phyloP scores from a whole-genome alignment of 331 rosid species.

The Arachis monticola region DNA sequence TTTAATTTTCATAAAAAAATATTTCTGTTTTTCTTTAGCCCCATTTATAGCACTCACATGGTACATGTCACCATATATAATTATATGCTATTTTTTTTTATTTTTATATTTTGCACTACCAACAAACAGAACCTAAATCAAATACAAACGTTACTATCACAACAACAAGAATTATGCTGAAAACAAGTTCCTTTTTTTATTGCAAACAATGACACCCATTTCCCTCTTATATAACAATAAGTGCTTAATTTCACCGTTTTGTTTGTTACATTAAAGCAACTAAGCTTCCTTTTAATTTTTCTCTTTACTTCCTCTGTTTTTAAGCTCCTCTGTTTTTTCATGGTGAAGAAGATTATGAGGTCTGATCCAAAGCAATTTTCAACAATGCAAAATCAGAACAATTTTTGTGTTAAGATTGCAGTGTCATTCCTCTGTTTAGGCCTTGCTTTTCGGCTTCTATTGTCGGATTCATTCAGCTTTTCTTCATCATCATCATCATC shows the following conservation, averaged over 20 bases:
- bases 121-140: not conserved
- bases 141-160: slow-evolving; percentile 5
- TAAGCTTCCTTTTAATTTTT: not conserved
- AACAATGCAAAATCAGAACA: slow-evolving; percentile 49
- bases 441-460: slow-evolving; percentile 63
- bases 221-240: not conserved
- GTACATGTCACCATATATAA: slow-evolving; percentile 4
- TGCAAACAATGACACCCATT: not conserved
- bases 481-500: slow-evolving; percentile 35
- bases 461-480: slow-evolving; percentile 57
- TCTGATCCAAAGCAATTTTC: slow-evolving; percentile 50
- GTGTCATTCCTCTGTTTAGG: slow-evolving; percentile 60
- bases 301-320: slow-evolving; percentile 8
- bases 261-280: slow-evolving; percentile 23
- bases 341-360: slow-evolving; percentile 67
- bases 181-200: slow-evolving; percentile 25
- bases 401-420: slow-evolving; percentile 56
- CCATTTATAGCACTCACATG: slow-evolving; percentile 21
- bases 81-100: not conserved
- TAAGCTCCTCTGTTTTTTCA: slow-evolving; percentile 11
- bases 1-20: not conserved
- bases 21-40: not conserved
- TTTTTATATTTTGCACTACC: not conserved
- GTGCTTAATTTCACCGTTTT: slow-evolving; percentile 32
- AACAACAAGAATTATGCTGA: slow-evolving; percentile 12